Base-by-base conservation (phyloP, 148 eudicot genomes). In the Oxyria digyna region DNA sequence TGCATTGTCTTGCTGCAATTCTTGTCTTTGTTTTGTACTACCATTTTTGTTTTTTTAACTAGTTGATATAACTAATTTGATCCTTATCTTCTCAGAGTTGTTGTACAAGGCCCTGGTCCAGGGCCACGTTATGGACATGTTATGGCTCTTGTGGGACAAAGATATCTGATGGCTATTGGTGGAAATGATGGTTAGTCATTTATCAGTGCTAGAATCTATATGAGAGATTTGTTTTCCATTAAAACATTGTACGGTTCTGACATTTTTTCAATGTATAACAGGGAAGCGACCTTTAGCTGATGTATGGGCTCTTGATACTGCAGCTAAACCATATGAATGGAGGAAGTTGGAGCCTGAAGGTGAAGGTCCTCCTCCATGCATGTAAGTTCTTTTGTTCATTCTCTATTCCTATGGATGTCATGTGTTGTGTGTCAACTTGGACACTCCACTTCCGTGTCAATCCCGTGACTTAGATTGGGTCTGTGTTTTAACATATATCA, bases 101-200 rank as follows among this genome's bases (percentile, higher is more conserved):
- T 90, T 65, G 98, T 94, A 57, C 98, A 94, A 82, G 98, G 98
- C 27, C 97, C 96, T 68, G 98, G 98, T 18, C 98, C 98, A 42
- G 98, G 98, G 74, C 96, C 98, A 68, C 98, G 98, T 73, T 94
- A 94, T 76, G 98, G 98, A 63, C 98, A 94, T 88, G 98, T 94
- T 55, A 94, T 94, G 98, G 98, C 98, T 74, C 83, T 94, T 78
- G 98, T 94, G 41, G 98, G 98, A 68, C 98, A 94, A 85, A 81
- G 98, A 75, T 94, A 94, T 83, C 92, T 94, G 73, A 94, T 94
- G 98, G 90, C 96, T 71, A 94, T 94, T 76, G 98, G 98, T 62
- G 98, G 98, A 77, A 94, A 94, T 81, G 96, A 94, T 78, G 98
- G 98, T 88, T 71, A 79, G 90, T 57, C 27, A 26, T 37, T 31